A percentile compares a stretch with the other conserved stretches of the same genome.
Conservation (phyloP, 148 eudicot species). For the Amaranthus hypochondriacus region DNA sequence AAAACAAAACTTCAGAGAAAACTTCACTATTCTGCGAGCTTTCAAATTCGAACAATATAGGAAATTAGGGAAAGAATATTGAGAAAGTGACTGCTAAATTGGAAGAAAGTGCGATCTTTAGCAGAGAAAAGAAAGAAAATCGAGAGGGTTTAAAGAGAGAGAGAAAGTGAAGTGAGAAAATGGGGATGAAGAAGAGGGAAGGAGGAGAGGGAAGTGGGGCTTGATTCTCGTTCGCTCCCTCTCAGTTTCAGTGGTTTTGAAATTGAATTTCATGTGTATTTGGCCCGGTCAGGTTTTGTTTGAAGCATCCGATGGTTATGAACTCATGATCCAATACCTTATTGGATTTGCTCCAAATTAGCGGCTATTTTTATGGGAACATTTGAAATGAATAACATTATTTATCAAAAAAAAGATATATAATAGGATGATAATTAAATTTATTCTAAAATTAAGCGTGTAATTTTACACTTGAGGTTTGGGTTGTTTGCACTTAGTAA, state of each 20-base stretch:
- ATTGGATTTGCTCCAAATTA: no score
- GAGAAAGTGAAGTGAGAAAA: constrained; percentile 1
- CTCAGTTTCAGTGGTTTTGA: constrained; percentile 27
- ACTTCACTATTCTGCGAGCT: not conserved
- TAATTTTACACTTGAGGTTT: no score
- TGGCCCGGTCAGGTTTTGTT: constrained; percentile 10
- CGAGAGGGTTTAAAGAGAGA: not conserved
- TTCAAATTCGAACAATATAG: not conserved
- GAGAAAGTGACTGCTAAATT: not conserved
- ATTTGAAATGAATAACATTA: not conserved
- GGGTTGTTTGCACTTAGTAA: no score
- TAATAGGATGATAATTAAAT: no score
- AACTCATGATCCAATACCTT: no score
- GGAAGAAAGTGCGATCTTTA: not conserved
- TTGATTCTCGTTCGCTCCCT: constrained; percentile 18
- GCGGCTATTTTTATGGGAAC: not conserved
- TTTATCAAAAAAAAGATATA: no score
- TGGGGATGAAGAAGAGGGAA: not conserved
- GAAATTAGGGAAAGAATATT: not conserved
- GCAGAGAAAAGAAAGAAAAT: not conserved
- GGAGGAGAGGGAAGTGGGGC: not conserved
- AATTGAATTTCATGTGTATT: constrained; percentile 16
- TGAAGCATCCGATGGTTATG: not conserved
- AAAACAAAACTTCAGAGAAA: not conserved
- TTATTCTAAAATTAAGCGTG: no score